These are phyloP conservation scores for Apiospora malaysiana DNA, from an alignment of 2,329 filamentous ascomycete species.

Conservation along the genomic window DNA sequence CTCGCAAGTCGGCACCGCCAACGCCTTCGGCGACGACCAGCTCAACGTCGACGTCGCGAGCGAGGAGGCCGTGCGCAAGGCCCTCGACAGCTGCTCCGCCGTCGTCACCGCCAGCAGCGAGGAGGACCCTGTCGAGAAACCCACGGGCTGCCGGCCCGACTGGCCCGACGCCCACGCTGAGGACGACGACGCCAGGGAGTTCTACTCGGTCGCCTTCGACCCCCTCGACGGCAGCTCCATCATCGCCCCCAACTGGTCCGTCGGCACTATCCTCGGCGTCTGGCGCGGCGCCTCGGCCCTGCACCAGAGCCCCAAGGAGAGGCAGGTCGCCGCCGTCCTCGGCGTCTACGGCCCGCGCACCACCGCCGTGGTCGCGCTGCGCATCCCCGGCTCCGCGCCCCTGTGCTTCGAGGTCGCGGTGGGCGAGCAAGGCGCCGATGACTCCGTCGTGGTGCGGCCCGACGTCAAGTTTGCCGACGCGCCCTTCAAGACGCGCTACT, in stretches of 20 bases:
- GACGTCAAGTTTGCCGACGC: slow-evolving; percentile 44
- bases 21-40: slow-evolving; percentile 65
- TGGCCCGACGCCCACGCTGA: background rate
- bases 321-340: slow-evolving; percentile 56
- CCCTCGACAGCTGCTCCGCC: slow-evolving; percentile 49
- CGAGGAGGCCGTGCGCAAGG: slow-evolving; percentile 53
- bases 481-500: slow-evolving; percentile 59
- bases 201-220: slow-evolving; percentile 67
- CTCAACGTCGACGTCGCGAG: slow-evolving; percentile 62
- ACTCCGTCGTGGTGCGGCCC: slow-evolving; percentile 48
- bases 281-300: slow-evolving; percentile 59
- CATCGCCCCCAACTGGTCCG: slow-evolving; percentile 63
- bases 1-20: slow-evolving; percentile 54
- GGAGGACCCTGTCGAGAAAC: slow-evolving; percentile 61
- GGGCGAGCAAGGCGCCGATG: slow-evolving; percentile 31
- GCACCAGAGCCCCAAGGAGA: slow-evolving; percentile 42
- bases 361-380: slow-evolving; percentile 60
- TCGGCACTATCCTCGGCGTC: slow-evolving; percentile 65
- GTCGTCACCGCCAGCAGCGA: slow-evolving; percentile 62
- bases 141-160: slow-evolving; percentile 27
- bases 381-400: slow-evolving; percentile 45
- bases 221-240: slow-evolving; percentile 69
- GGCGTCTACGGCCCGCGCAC: slow-evolving; percentile 62
- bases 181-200: slow-evolving; percentile 34
- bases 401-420: slow-evolving; percentile 60